These are phyloP conservation scores for Sparassis latifolia DNA, from an alignment of 1,284 basidiomycete genomes.

Conservation along the genomic window DNA sequence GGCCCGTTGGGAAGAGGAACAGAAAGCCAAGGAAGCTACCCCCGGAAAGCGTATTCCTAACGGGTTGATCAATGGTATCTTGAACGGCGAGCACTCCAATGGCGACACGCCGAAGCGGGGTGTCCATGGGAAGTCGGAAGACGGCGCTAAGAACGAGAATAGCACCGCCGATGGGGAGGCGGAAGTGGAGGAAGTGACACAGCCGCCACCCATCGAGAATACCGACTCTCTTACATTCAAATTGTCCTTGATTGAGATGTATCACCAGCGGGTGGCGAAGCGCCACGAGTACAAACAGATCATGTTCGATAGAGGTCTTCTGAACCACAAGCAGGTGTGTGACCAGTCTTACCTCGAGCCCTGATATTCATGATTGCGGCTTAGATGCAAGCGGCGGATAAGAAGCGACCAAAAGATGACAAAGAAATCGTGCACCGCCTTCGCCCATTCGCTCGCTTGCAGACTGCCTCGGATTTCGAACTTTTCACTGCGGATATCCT, in stretches of 20 bases:
- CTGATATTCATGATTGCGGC: conserved; percentile 3
- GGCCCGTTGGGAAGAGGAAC: conserved; percentile 62
- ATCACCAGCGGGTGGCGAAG: conserved; percentile 88
- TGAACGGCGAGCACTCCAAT: conserved; percentile 37
- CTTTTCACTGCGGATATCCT: conserved; percentile 84
- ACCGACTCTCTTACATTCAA: conserved; percentile 89
- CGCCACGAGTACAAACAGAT: conserved; percentile 84
- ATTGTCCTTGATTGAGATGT: conserved; percentile 86
- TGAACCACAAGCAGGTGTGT: conserved; percentile 89
- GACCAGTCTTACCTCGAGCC: neutral
- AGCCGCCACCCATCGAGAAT: conserved; percentile 78
- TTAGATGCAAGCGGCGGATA: conserved; percentile 86
- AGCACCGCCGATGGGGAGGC: conserved; percentile 35
- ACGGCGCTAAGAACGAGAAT: conserved; percentile 41
- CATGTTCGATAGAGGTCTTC: conserved; percentile 87
- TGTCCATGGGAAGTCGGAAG: conserved; percentile 21
- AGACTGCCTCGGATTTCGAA: conserved; percentile 92
- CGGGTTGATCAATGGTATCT: conserved; percentile 32
- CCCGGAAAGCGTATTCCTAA: conserved; percentile 28
- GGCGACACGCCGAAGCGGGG: conserved; percentile 21
- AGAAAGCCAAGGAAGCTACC: conserved; percentile 30
- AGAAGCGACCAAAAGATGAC: conserved; percentile 88
- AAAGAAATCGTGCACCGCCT: conserved; percentile 86
- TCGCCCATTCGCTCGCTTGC: conserved; percentile 88
- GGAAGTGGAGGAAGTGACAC: conserved; percentile 52